phyloP scores from a whole-genome alignment of 768 basidiomycete genomes.

The Cantharellus cinnabarinus region DNA sequence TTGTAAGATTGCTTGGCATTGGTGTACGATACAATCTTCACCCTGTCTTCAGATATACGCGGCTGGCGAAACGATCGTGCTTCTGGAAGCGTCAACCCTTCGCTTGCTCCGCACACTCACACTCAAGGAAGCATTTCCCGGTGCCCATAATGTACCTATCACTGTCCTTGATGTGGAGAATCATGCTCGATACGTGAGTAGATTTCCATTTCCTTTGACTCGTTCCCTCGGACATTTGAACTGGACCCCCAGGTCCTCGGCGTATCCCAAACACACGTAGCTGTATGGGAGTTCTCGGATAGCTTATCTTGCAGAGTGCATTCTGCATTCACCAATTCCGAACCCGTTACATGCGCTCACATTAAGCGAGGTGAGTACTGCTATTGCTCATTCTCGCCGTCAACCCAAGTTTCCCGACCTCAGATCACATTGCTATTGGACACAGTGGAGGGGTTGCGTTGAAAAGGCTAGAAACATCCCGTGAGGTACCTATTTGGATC shows the following conservation, averaged over 20 bases:
- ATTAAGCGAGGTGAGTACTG: no score
- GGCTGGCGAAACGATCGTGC: conserved; percentile 38
- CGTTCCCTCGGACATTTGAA: conserved; percentile 1
- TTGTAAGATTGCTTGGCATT: conserved; percentile 22
- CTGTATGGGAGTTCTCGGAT: conserved; percentile 61
- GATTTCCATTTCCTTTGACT: not conserved
- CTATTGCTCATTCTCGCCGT: conserved; percentile 38
- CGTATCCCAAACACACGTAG: conserved; percentile 43
- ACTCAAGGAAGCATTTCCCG: conserved; percentile 67
- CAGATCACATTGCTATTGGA: conserved; percentile 60
- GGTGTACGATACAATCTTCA: conserved; percentile 1
- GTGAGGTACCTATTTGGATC: conserved; percentile 69
- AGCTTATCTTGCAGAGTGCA: conserved; percentile 12
- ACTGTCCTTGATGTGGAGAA: conserved; percentile 51
- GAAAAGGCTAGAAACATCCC: conserved; percentile 58
- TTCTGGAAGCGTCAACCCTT: conserved; percentile 51
- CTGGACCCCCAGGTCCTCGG: conserved; percentile 40
- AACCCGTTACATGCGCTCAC: no score
- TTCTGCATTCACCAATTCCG: no score
- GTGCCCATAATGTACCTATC: conserved; percentile 24
- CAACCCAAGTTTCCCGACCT: conserved; percentile 34
- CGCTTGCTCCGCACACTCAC: conserved; percentile 47
- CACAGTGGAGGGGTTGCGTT: conserved; percentile 39
- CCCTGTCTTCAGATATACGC: conserved; percentile 36
- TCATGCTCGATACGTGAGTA: conserved; percentile 60